Evolutionary conservation across 2,329 filamentous ascomycete genomes (phyloP).

Genomic region (Nothophoma quercina): DNA sequence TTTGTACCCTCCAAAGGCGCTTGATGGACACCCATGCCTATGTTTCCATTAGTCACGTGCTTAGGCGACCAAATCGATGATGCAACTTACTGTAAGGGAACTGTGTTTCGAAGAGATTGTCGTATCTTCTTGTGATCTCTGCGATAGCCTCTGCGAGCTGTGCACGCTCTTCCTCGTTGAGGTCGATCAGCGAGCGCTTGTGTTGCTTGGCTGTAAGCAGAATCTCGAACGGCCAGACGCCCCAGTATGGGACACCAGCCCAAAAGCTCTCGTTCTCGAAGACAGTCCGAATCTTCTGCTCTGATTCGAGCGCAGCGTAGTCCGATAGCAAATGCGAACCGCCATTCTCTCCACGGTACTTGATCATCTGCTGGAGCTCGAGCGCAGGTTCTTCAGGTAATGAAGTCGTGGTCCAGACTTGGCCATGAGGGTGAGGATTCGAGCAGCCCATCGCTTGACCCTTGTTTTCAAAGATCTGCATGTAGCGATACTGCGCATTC

Average conservation of each 20-base stretch:
- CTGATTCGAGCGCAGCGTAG: constrained; percentile 82
- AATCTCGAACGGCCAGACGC: constrained; percentile 94
- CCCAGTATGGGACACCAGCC: constrained; percentile 96
- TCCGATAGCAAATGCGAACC: constrained; percentile 83
- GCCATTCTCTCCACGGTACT: constrained; percentile 76
- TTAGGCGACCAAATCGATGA: too few species aligned
- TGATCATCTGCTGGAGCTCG: constrained; percentile 79
- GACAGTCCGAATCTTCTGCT: constrained; percentile 84
- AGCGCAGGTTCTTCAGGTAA: constrained; percentile 87
- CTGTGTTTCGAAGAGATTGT: constrained; percentile 95
- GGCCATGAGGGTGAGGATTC: constrained; percentile 96
- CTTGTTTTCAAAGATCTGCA: constrained; percentile 99
- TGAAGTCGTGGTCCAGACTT: constrained; percentile 92
- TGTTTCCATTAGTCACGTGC: constrained; percentile 14
- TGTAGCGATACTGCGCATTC: constrained; percentile 84
- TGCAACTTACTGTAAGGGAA: constrained; percentile 85
- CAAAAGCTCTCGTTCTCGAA: constrained; percentile 87
- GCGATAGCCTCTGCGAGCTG: constrained; percentile 84
- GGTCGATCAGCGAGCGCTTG: constrained; percentile 83
- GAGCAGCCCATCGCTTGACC: constrained; percentile 98
- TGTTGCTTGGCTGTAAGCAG: constrained; percentile 87
- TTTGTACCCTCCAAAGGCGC: constrained; percentile 82
- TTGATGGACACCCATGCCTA: constrained; percentile 92
- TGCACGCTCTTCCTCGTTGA: constrained; percentile 73
- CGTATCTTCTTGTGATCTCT: constrained; percentile 88